These are phyloP conservation scores for Pneumocystis wakefieldiae DNA, from an alignment of 1,139 yeast genomes.

Conservation along the genomic window DNA sequence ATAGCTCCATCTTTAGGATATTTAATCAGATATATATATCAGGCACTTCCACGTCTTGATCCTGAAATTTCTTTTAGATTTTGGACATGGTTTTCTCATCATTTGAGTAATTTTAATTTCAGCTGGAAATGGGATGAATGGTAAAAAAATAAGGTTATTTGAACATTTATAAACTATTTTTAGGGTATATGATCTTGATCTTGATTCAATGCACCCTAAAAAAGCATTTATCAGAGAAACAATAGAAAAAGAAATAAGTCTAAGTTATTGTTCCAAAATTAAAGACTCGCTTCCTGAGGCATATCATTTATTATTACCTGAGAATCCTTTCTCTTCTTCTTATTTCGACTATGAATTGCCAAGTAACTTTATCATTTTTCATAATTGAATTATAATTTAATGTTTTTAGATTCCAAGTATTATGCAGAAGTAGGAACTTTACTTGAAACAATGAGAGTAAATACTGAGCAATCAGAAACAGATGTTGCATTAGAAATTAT, in stretches of 20 bases:
- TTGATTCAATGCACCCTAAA: constrained; percentile 50
- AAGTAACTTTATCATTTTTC: constrained; percentile 19
- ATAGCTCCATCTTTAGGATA: constrained; percentile 94
- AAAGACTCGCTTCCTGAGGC: constrained; percentile 64
- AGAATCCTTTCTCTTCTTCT: constrained; percentile 30
- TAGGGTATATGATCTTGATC: constrained; percentile 19
- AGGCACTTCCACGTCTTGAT: constrained; percentile 52
- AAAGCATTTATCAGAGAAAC: constrained; percentile 61
- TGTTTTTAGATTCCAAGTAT: constrained; percentile 7
- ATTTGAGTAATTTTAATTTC: constrained; percentile 82
- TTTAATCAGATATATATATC: constrained; percentile 72
- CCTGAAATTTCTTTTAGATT: constrained; percentile 59
- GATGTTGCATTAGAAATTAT: constrained; percentile 25
- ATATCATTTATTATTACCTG: constrained; percentile 42
- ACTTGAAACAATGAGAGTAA: constrained; percentile 19
- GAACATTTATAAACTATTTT: background rate
- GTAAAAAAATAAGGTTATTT: constrained; percentile 21
- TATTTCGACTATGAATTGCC: constrained; percentile 25
- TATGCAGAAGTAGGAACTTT: constrained; percentile 18
- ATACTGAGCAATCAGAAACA: constrained; percentile 23
- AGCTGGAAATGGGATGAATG: constrained; percentile 99
- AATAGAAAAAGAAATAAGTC: constrained; percentile 67
- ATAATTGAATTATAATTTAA: background rate
- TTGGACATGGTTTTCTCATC: constrained; percentile 87
- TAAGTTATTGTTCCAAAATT: constrained; percentile 57